These are phyloP conservation scores for Rhododendron simsii DNA, from an alignment of 148 eudicot species.

Conservation along the genomic window DNA sequence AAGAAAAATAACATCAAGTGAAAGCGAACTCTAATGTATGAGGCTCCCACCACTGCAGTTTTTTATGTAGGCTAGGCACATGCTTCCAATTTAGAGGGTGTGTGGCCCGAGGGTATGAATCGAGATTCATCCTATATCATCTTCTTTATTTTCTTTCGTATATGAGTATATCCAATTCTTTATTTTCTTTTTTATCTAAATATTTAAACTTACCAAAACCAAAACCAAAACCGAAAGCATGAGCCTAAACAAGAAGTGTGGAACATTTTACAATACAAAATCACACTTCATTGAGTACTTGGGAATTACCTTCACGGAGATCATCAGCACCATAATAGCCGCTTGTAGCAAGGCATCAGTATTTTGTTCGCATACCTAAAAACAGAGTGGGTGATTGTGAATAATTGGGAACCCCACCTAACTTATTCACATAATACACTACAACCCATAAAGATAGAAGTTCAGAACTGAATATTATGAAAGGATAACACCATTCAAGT, in stretches of 20 bases:
- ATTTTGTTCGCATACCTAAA: constrained; percentile 37
- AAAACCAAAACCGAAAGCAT: not conserved
- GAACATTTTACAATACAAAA: not conserved
- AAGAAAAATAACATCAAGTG: not conserved
- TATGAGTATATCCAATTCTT: not conserved
- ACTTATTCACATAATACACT: not conserved
- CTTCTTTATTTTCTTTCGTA: not conserved
- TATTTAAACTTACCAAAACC: not conserved
- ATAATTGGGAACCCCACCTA: constrained; percentile 7
- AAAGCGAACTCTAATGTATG: not conserved
- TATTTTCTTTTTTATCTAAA: not conserved
- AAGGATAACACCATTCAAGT: no score
- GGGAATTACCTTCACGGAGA: constrained; percentile 49
- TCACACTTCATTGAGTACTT: not conserved
- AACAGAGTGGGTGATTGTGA: constrained; percentile 3
- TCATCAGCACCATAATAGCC: constrained; percentile 55
- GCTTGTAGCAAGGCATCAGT: constrained; percentile 30
- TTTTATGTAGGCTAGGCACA: not conserved
- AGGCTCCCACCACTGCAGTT: not conserved
- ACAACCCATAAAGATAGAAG: not conserved
- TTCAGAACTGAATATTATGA: not conserved
- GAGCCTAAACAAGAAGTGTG: not conserved
- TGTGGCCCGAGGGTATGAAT: not conserved
- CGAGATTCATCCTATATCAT: not conserved
- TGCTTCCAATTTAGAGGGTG: not conserved